These are phyloP conservation scores for Saccharomyces paradoxus DNA, from an alignment of 805 yeast species.

Conservation along the genomic window DNA sequence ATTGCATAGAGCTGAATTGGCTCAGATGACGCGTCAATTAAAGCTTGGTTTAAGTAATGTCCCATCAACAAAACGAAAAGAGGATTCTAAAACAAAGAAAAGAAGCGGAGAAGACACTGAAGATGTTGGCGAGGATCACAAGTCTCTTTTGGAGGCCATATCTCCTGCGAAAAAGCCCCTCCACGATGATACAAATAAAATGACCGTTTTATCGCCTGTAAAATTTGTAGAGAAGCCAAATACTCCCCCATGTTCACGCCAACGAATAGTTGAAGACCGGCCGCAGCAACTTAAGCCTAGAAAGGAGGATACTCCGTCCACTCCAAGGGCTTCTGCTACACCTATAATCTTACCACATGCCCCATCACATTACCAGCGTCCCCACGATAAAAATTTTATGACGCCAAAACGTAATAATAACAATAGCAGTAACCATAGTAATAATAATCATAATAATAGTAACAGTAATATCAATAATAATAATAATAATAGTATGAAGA, in stretches of 20 bases:
- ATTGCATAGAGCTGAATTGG: conserved; percentile 29
- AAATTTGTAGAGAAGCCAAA: neutral
- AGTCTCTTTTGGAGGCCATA: neutral
- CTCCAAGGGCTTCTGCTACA: neutral
- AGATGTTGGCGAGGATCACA: neutral
- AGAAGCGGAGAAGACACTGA: conserved; percentile 1
- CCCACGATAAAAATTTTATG: conserved; percentile 7
- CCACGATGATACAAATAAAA: neutral
- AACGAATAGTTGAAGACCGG: neutral
- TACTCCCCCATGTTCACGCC: neutral
- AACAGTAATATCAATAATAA: too few relatives aligned
- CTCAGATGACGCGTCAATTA: conserved; percentile 31
- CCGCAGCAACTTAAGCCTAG: neutral
- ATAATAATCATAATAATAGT: neutral
- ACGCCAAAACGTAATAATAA: conserved; percentile 8
- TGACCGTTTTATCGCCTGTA: neutral
- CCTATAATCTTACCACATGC: neutral
- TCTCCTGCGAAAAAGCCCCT: conserved; percentile 3
- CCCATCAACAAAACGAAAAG: conserved; percentile 13
- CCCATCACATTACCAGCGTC: neutral
- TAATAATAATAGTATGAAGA: neutral
- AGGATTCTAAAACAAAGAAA: conserved; percentile 5
- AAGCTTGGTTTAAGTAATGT: conserved; percentile 28
- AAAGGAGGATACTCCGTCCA: neutral
- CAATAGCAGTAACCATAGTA: neutral